A percentile compares a stretch with the other conserved stretches of the same genome.
Evolutionary conservation across 1,139 yeast species (phyloP).

Genomic region (Zygosaccharomyces sapae): DNA sequence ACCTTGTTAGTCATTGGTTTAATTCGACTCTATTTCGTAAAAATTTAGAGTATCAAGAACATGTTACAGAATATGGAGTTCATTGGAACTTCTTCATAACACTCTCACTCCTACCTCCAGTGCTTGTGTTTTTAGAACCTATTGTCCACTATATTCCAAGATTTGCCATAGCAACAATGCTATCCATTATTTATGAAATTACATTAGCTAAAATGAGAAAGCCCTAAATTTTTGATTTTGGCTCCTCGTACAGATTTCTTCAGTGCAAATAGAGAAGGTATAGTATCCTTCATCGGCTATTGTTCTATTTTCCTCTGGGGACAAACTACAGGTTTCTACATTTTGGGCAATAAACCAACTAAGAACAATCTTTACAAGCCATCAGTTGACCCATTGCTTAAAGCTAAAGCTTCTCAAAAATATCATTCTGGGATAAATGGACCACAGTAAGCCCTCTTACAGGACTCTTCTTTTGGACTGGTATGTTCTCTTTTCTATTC

Average conservation of each 20-base stretch:
- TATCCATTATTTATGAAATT: conserved; percentile 59
- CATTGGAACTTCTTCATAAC: conserved; percentile 98
- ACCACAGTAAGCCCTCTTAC: conserved; percentile 48
- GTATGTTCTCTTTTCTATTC: conserved; percentile 42
- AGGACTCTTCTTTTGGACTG: conserved; percentile 46
- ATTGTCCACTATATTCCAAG: conserved; percentile 54
- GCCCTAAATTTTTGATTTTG: conserved; percentile 51
- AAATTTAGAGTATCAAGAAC: conserved; percentile 88
- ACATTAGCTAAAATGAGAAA: conserved; percentile 48
- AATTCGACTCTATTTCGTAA: conserved; percentile 72
- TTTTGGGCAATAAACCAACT: conserved; percentile 34
- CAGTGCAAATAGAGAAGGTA: conserved; percentile 81
- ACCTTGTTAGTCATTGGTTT: conserved; percentile 72
- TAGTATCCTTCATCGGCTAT: conserved; percentile 79
- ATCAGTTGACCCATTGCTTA: conserved; percentile 18
- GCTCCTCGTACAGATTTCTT: conserved; percentile 51
- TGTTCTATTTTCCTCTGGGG: conserved; percentile 81
- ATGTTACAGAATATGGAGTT: conserved; percentile 88
- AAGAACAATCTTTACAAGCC: conserved; percentile 36
- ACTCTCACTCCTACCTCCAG: conserved; percentile 69
- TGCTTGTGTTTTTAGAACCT: conserved; percentile 51
- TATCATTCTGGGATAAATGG: conserved; percentile 30
- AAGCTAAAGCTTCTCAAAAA: conserved; percentile 4
- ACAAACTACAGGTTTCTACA: conserved; percentile 62
- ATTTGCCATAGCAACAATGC: conserved; percentile 49